Evolutionary conservation across 169 alveolate genomes (phyloP), one percentile per base, ranked within the genome.

Genomic region (Eimeria brunetti): DNA sequence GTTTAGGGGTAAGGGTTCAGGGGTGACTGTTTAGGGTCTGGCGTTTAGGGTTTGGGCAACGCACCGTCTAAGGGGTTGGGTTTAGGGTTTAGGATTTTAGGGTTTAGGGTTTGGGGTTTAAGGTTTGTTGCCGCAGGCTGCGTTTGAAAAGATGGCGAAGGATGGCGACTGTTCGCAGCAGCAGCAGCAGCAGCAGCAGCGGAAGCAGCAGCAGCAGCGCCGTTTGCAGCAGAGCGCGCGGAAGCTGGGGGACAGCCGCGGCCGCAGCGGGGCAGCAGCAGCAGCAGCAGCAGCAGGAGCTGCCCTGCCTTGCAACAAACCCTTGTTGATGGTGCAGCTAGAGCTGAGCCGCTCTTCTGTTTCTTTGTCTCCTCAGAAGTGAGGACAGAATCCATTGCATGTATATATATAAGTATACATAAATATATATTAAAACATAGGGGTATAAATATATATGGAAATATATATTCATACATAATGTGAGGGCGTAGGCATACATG

Each of bases 171-270:
- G 51, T 6, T 8, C 62, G 24, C 89, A 81, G 89, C 73, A 81
- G 89, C 64, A 81, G 73, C 89, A 81, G 89, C 89, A 81, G 88
- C 58, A 78, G 88, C 58, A 46, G 64, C 89, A 76, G 71, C 64
- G 56, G 89, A 30, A 81, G 71, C 89, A 81, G 89, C 89, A 81
- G 89, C 89, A 81, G 89, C 64, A 51, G 89, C 89, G 71, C 12
- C 89, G 71, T 56, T 14, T 49, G 89, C 92, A 86, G 67, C 83
- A 58, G 64, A 76, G 46, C n/a, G 38, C 46, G 30, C 41, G 83
- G 46, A 86, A 86, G 92, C 78, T 69, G 36, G 92, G 62, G 64
- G 91, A 53, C 41, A 18, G 16, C 83, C 2, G 83, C 22, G 81
- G 64, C 49, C 36, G 69, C 69, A 80, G 71, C 71, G 46, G 46